phyloP scores from a whole-genome alignment of 2,329 filamentous ascomycete genomes.

The Aspergillus sp. region DNA sequence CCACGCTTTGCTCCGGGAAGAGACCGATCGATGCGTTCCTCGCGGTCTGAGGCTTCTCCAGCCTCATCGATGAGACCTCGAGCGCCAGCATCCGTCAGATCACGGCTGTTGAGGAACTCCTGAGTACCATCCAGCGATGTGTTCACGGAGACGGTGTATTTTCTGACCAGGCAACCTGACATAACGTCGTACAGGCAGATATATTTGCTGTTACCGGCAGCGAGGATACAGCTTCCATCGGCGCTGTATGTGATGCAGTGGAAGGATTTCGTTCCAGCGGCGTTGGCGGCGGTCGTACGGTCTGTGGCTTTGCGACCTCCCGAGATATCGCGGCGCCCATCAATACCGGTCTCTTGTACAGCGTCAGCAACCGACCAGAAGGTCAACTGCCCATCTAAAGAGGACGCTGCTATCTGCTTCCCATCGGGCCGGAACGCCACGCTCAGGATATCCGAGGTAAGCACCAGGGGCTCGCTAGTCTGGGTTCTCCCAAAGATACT shows the following conservation, averaged over 20 bases:
- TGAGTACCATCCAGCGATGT: slow-evolving; percentile 94
- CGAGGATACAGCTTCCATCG: slow-evolving; percentile 86
- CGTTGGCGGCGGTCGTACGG: slow-evolving; percentile 86
- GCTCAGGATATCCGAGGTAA: slow-evolving; percentile 86
- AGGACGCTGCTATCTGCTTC: slow-evolving; percentile 85
- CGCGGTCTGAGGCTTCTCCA: slow-evolving; percentile 84
- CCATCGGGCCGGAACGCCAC: slow-evolving; percentile 89
- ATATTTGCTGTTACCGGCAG: slow-evolving; percentile 95
- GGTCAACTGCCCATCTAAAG: slow-evolving; percentile 86
- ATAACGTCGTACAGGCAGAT: slow-evolving; percentile 96
- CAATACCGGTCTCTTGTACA: slow-evolving; percentile 79
- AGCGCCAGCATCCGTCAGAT: slow-evolving; percentile 87
- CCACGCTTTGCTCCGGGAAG: slow-evolving; percentile 86
- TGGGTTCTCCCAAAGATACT: slow-evolving; percentile 92
- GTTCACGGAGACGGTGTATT: slow-evolving; percentile 94
- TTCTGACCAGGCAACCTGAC: slow-evolving; percentile 87
- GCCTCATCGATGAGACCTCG: slow-evolving; percentile 80
- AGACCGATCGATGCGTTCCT: slow-evolving; percentile 75
- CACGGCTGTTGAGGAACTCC: slow-evolving; percentile 91
- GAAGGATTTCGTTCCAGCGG: slow-evolving; percentile 86
- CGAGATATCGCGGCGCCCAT: slow-evolving; percentile 88
- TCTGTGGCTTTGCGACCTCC: slow-evolving; percentile 87
- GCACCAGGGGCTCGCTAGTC: slow-evolving; percentile 87
- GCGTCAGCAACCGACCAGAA: slow-evolving; percentile 94
- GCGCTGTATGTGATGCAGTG: slow-evolving; percentile 85